phyloP scores from a whole-genome alignment of 1,139 yeast species.

The Yamadazyma triangularis region DNA sequence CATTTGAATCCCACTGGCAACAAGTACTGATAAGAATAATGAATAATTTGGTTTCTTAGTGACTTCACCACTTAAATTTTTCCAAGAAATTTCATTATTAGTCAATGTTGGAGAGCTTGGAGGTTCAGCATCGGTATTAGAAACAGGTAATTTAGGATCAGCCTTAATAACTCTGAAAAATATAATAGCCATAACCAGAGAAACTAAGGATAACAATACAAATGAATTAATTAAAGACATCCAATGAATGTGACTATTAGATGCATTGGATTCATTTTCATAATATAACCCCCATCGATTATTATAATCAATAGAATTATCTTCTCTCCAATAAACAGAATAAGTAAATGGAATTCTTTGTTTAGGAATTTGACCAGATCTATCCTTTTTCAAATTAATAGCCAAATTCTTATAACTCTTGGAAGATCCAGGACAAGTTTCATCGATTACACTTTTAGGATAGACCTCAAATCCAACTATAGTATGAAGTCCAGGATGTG shows the following conservation, averaged over 20 bases:
- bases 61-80: slow-evolving; percentile 49
- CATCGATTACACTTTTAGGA: slow-evolving; percentile 73
- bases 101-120: slow-evolving; percentile 50
- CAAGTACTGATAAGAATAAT: slow-evolving; percentile 48
- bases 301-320: slow-evolving; percentile 58
- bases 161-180: slow-evolving; percentile 46
- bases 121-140: slow-evolving; percentile 6
- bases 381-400: slow-evolving; percentile 21
- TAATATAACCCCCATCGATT: slow-evolving; percentile 75
- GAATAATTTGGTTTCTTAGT: slow-evolving; percentile 48
- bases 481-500: slow-evolving; percentile 38
- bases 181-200: slow-evolving; percentile 62
- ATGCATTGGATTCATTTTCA: slow-evolving; percentile 46
- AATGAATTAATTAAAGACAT: slow-evolving; percentile 63
- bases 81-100: slow-evolving; percentile 37
- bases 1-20: slow-evolving; percentile 73
- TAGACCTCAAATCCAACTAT: slow-evolving; percentile 91
- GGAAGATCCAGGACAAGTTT: slow-evolving; percentile 65
- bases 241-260: slow-evolving; percentile 59
- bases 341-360: slow-evolving; percentile 69
- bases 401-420: slow-evolving; percentile 54
- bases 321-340: slow-evolving; percentile 89
- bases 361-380: slow-evolving; percentile 16
- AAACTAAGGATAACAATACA: slow-evolving; percentile 53
- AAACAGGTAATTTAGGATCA: slow-evolving; percentile 20